phyloP scores from a whole-genome alignment of 352 stramenopile genomes.

The Globisporangium nodosum region DNA sequence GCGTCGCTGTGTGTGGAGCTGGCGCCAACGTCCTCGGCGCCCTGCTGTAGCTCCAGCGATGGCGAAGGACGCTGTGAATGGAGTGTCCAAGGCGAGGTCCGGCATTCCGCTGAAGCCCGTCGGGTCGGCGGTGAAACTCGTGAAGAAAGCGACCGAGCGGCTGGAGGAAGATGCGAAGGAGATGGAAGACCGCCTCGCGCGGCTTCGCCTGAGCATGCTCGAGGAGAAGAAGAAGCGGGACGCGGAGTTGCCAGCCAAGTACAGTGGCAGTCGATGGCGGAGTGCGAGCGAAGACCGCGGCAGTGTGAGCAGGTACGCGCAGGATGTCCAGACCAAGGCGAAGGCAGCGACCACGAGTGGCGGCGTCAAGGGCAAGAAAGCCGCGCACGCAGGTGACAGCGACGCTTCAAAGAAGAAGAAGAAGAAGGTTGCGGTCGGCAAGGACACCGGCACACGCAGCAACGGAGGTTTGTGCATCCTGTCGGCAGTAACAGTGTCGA shows the following conservation, averaged over 20 bases:
- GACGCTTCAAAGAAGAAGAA: conserved; percentile 1
- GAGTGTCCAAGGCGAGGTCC: background rate
- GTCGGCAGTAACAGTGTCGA: conserved; percentile 30
- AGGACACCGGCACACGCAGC: conserved; percentile 3
- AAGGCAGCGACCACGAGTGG: background rate
- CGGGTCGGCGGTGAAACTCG: conserved; percentile 4
- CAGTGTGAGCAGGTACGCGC: conserved; percentile 64
- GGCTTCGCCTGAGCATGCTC: conserved; percentile 50
- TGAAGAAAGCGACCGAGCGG: conserved; percentile 39
- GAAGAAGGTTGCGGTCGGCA: conserved; percentile 17
- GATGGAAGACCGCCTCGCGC: conserved; percentile 62
- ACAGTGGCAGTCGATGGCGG: conserved; percentile 64
- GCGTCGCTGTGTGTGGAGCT: no score
- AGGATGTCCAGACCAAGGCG: conserved; percentile 48
- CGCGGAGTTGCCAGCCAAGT: conserved; percentile 44
- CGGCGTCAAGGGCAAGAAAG: background rate
- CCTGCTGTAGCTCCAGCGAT: background rate
- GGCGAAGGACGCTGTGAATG: conserved; percentile 8
- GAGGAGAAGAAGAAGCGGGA: conserved; percentile 66
- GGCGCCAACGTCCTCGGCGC: no score
- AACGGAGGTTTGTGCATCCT: conserved; percentile 9
- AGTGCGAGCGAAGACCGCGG: conserved; percentile 70
- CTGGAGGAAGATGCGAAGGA: conserved; percentile 64
- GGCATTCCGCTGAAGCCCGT: background rate
- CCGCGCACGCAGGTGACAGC: background rate